A percentile compares a stretch with the other conserved stretches of the same genome.
Conservation (phyloP, 148 eudicot genomes). For the Salicornia ramosissima region DNA sequence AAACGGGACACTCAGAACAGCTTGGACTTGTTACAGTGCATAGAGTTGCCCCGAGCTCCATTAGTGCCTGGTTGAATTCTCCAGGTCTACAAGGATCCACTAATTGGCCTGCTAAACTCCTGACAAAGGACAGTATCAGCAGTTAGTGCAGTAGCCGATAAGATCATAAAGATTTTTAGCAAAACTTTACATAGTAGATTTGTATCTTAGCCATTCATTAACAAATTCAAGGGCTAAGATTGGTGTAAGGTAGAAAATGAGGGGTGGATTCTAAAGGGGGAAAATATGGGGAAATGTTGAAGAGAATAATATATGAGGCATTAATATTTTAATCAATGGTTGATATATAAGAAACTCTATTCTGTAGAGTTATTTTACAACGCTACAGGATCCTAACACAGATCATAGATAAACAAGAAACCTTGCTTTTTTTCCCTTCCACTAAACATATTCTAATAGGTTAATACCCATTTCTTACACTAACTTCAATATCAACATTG, state of each 20-base stretch:
- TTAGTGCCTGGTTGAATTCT: constrained; percentile 91
- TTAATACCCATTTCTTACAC: neutral
- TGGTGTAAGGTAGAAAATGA: no score
- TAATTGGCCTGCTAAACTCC: constrained; percentile 82
- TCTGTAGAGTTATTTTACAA: no score
- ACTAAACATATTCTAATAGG: neutral
- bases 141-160: neutral
- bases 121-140: constrained; percentile 19
- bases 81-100: constrained; percentile 88
- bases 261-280: no score
- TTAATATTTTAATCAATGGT: no score
- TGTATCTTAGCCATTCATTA: no score
- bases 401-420: no score
- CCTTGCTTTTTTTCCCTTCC: neutral
- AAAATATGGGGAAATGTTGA: no score
- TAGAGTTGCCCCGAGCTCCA: constrained; percentile 96
- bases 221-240: no score
- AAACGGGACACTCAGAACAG: constrained; percentile 71
- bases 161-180: neutral
- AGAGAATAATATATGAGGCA: no score
- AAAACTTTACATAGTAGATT: no score
- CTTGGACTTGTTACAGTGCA: constrained; percentile 62
- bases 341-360: no score
- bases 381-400: no score
- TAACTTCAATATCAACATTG: neutral